Evolutionary conservation across 2,329 filamentous ascomycete genomes (phyloP).

Genomic region (Diplodia seriata): DNA sequence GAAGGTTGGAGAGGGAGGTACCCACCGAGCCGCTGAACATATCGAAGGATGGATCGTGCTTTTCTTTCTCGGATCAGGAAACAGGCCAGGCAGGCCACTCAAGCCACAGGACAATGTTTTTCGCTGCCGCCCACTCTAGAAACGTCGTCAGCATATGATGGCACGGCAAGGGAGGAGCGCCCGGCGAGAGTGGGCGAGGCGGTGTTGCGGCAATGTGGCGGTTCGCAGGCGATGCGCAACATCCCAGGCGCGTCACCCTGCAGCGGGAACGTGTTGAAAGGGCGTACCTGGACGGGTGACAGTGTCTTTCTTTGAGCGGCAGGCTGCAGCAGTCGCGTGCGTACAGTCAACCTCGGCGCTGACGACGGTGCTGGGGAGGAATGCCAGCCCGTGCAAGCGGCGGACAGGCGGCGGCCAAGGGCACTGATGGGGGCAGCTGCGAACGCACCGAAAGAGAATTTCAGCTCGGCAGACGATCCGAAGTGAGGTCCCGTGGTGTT

Average conservation of each 20-base stretch:
- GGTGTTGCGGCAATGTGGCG: neutral
- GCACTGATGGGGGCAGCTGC: neutral
- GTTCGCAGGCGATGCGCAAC: neutral
- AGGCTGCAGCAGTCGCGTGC: conserved; percentile 28
- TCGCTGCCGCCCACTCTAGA: conserved; percentile 4
- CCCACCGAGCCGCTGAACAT: conserved; percentile 32
- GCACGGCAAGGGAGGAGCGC: neutral
- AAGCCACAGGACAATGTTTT: neutral
- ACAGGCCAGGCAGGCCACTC: neutral
- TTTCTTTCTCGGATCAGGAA: neutral
- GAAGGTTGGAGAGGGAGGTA: neutral
- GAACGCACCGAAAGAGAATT: conserved; percentile 10
- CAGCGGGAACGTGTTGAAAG: neutral
- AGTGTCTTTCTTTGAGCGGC: neutral
- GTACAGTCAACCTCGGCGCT: conserved; percentile 3
- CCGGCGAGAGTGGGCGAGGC: neutral
- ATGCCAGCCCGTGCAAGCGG: neutral
- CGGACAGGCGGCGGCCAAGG: neutral
- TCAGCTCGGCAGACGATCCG: conserved; percentile 18
- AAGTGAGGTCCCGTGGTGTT: conserved; percentile 28
- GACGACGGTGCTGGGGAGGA: conserved; percentile 3
- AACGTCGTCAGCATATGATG: conserved; percentile 3
- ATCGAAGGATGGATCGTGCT: neutral
- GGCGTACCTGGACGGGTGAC: neutral
- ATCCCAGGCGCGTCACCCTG: neutral